Evolutionary conservation across 1,284 basidiomycete species (phyloP), one percentile per base, ranked within the genome.

Genomic region (Trametes pubescens): DNA sequence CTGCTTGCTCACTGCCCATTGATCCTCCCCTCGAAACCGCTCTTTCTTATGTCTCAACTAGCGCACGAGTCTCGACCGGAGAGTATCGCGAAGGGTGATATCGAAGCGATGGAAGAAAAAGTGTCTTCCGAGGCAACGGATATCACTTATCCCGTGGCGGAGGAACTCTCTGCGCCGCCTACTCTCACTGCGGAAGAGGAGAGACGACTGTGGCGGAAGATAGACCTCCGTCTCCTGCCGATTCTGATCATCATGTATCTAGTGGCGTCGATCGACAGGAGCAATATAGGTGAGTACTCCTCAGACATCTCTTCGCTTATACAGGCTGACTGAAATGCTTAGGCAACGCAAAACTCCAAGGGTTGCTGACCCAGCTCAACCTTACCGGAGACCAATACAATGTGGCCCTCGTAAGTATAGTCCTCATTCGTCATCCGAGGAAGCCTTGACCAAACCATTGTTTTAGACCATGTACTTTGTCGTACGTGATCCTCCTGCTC

Each of bases 291-390:
- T 6, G 70, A 74, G 16, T 74, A 72, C 73, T 47, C 72, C 72
- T 16, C 75, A 77, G 2, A 11, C 13, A 11, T 16, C 18, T 11
- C 47, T 26, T 4, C n/a, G 21, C 8, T 29, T 29, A 11, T 40
- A 13, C 24, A 10, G 5, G 38, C 35, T 32, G 51, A 49, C 29
- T 0, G 10, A 1, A 1, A 21, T 0, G 7, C 4, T 1, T 1
- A 88, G 88, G 87, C 44, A 90, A 90, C 67, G 89, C 89, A 0
- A 86, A 82, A 67, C 76, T 91, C 4, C 85, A 89, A 65, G 88
- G 89, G 0, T 73, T 90, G 1, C 68, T 74, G 6, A 81, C 75
- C 0, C 80, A 90, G 67, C 78, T 90, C 0, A 21, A 84, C 54
- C 77, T 90, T 26, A 82, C 77, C 0, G 86, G 86, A 6, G 81